These are phyloP conservation scores for Solanum hybrid DNA, from an alignment of 305 asterid species.

Conservation along the genomic window DNA sequence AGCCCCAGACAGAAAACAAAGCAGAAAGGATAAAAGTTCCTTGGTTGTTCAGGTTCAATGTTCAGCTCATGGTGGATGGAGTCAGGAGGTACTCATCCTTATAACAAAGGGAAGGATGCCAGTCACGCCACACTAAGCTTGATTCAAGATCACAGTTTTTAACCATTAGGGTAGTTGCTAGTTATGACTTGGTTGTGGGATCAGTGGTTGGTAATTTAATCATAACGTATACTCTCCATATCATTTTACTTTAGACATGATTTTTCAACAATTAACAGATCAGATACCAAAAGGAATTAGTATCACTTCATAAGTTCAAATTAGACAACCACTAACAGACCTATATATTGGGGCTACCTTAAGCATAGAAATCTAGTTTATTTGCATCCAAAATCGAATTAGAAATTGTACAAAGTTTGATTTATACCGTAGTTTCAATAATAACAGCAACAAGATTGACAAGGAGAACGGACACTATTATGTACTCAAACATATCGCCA, in stretches of 20 bases:
- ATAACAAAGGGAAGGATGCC: not conserved
- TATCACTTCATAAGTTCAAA: not conserved
- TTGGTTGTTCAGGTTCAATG: not conserved
- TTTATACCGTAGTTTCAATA: conserved; percentile 81
- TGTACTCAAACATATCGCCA: conserved; percentile 60
- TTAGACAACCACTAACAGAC: not conserved
- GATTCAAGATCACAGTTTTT: not conserved
- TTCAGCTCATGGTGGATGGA: not conserved
- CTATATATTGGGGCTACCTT: not conserved
- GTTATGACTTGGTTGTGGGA: not conserved
- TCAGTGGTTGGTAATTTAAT: not conserved
- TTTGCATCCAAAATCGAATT: conserved; percentile 8
- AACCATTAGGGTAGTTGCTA: not conserved
- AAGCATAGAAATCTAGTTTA: not conserved
- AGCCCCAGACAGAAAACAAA: not conserved
- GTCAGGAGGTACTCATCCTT: not conserved
- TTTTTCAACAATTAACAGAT: not conserved
- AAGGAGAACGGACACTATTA: conserved; percentile 52
- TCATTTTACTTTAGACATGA: not conserved
- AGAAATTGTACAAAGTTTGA: conserved; percentile 8
- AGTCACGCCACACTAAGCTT: not conserved
- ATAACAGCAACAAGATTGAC: conserved; percentile 78
- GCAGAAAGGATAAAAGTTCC: not conserved
- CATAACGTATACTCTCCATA: not conserved
- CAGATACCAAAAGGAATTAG: not conserved